These are phyloP conservation scores for Epicoccum nigrum DNA, from an alignment of 2,329 filamentous ascomycete genomes.

Conservation along the genomic window DNA sequence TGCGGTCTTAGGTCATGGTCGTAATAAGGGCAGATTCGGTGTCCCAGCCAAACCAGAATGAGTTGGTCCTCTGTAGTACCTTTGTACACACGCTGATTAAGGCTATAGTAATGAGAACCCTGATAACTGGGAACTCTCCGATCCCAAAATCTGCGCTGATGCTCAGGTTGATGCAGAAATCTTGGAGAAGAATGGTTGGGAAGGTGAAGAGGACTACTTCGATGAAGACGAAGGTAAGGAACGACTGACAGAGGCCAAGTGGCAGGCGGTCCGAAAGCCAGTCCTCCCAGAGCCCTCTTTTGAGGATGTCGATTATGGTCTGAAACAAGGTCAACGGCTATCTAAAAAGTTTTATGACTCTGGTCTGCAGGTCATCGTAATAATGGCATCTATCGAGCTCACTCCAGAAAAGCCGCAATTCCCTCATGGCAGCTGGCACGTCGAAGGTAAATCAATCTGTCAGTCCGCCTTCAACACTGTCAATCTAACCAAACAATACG, in stretches of 20 bases:
- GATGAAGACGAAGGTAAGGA: background rate
- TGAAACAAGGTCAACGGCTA: background rate
- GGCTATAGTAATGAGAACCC: background rate
- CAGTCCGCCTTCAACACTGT: no score
- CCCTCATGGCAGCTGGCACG: constrained; percentile 60
- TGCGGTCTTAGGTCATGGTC: background rate
- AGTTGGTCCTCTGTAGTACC: no score
- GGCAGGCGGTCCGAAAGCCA: background rate
- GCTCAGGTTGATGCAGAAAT: background rate
- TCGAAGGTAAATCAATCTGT: constrained; percentile 40
- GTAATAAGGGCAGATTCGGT: background rate
- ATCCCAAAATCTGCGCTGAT: background rate
- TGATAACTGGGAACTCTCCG: background rate
- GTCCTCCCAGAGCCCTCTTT: background rate
- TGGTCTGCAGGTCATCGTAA: constrained; percentile 65
- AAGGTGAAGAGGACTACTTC: background rate
- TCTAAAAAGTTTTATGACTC: background rate
- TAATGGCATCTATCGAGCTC: constrained; percentile 64
- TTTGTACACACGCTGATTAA: background rate
- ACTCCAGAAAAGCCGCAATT: constrained; percentile 63
- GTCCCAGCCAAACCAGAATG: background rate
- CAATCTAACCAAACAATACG: no score
- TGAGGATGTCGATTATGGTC: background rate
- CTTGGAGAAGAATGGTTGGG: background rate
- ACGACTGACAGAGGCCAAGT: background rate